Conservation (phyloP, 306 rosid species). For the Alnus rubra region DNA sequence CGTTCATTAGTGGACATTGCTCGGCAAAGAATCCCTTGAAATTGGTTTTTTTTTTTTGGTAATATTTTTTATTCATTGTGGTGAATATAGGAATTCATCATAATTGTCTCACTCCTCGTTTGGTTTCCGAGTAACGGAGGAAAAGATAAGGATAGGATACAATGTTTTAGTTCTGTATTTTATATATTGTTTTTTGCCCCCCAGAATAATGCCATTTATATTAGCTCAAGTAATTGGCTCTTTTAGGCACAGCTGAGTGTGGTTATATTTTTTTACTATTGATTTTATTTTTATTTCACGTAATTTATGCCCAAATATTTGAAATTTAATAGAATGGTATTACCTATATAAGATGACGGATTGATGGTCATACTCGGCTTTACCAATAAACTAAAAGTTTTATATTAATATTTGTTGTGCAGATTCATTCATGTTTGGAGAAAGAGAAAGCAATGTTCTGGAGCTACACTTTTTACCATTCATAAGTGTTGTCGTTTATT, state of each 20-base stretch:
- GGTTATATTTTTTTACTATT: background rate
- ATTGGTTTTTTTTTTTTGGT: background rate
- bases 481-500: slow-evolving; percentile 4
- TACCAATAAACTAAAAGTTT: background rate
- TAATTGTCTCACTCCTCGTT: background rate
- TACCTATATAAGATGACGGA: background rate
- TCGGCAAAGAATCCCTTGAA: background rate
- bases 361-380: background rate
- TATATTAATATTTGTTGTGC: slow-evolving; percentile 11
- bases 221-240: background rate
- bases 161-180: too few relatives aligned
- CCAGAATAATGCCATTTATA: background rate
- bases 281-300: background rate
- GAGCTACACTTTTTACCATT: background rate
- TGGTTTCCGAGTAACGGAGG: slow-evolving; percentile 1
- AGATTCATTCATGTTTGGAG: slow-evolving; percentile 34
- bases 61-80: background rate
- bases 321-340: background rate
- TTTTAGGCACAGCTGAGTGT: background rate
- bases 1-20: background rate
- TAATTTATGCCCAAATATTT: background rate
- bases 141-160: background rate
- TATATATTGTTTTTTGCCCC: background rate
- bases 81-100: background rate
- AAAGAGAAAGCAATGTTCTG: slow-evolving; percentile 12